Conservation (phyloP, 2,329 filamentous ascomycete genomes). For the Didymella segeticola region DNA sequence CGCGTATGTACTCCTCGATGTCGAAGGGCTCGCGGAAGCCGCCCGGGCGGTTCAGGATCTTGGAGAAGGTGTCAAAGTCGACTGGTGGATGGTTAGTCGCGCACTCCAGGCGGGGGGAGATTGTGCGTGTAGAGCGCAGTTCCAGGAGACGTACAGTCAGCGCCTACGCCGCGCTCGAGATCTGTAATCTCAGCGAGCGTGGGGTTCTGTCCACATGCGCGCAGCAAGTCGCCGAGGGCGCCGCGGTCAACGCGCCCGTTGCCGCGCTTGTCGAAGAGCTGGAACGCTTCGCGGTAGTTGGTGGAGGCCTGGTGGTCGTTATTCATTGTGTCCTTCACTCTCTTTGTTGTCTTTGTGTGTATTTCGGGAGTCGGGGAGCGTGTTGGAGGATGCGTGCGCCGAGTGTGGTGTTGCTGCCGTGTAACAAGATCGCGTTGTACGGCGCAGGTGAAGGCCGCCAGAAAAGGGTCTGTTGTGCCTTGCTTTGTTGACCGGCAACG, state of each 20-base stretch:
- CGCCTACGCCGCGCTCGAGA: constrained; percentile 85
- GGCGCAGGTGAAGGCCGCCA: background rate
- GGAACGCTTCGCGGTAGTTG: constrained; percentile 99
- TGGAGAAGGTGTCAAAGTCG: constrained; percentile 96
- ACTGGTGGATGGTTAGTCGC: constrained; percentile 61
- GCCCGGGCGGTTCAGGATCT: constrained; percentile 94
- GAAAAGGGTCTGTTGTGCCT: constrained; percentile 26
- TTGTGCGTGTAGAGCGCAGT: background rate
- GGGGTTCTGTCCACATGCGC: constrained; percentile 97
- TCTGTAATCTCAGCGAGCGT: constrained; percentile 92
- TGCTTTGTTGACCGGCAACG: constrained; percentile 21
- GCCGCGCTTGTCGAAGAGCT: constrained; percentile 99
- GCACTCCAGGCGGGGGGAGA: background rate
- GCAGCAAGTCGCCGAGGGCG: constrained; percentile 88
- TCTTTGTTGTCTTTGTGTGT: constrained; percentile 16
- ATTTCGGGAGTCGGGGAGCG: constrained; percentile 1
- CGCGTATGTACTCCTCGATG: constrained; percentile 96
- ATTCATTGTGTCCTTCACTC: constrained; percentile 40
- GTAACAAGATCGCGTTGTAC: constrained; percentile 8
- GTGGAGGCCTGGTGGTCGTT: constrained; percentile 69
- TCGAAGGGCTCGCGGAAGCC: constrained; percentile 98
- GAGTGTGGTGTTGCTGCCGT: constrained; percentile 10
- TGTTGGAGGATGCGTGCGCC: constrained; percentile 11
- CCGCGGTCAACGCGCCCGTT: constrained; percentile 89
- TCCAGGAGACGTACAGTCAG: constrained; percentile 83